Evolutionary conservation across 169 alveolate genomes (phyloP).

Genomic region (Perkinsus chesapeaki): DNA sequence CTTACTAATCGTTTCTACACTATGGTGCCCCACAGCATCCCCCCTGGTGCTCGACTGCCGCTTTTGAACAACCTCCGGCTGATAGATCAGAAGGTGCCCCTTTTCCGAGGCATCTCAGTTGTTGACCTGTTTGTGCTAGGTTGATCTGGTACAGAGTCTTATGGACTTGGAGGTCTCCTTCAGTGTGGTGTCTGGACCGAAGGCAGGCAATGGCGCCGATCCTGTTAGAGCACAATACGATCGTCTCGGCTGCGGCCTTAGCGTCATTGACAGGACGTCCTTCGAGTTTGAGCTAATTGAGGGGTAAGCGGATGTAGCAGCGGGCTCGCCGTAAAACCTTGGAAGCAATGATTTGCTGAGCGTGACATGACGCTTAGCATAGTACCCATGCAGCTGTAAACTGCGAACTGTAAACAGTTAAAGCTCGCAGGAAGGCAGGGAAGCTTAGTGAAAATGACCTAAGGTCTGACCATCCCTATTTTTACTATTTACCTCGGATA

Average conservation of each 20-base stretch:
- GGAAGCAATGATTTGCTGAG: too few species aligned
- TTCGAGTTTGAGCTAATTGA: constrained; percentile 51
- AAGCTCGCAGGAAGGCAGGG: too few species aligned
- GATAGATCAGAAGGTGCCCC: not conserved
- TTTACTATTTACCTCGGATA: too few species aligned
- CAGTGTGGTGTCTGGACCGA: not conserved
- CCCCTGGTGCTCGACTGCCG: not conserved
- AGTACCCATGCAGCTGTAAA: too few species aligned
- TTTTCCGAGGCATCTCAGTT: not conserved
- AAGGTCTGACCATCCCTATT: too few species aligned
- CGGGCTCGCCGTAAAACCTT: too few species aligned
- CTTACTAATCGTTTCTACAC: constrained; percentile 34
- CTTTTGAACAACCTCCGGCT: not conserved
- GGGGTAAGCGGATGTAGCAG: constrained; percentile 42
- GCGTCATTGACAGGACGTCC: constrained; percentile 35
- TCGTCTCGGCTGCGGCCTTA: constrained; percentile 28
- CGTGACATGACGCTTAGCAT: too few species aligned
- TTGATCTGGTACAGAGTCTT: constrained; percentile 32
- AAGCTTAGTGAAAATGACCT: too few species aligned
- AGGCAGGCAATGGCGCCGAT: constrained; percentile 24
- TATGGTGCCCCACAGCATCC: constrained; percentile 30
- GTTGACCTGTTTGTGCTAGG: constrained; percentile 11
- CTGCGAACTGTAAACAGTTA: too few species aligned
- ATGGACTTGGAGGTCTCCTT: constrained; percentile 21
- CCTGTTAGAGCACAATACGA: constrained; percentile 35